Base-by-base conservation (phyloP, 768 basidiomycete genomes). In the Epithele typhae region DNA sequence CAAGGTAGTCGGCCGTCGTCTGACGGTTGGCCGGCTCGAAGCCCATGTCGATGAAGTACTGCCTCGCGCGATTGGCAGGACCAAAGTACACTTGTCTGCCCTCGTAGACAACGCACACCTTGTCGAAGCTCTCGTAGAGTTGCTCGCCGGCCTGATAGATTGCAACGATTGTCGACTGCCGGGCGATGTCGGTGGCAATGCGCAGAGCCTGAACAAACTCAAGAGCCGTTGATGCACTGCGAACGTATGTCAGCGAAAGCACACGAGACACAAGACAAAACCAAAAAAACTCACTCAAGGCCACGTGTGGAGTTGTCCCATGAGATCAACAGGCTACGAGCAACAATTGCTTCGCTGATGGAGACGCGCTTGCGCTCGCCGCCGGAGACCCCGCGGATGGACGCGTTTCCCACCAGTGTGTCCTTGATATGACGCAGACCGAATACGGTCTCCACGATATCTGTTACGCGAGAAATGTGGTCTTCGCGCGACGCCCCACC, bases 81-180 rank as follows among this genome's bases (percentile, higher is more conserved):
- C 90, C 90, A 45, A 78, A 91, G 68, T 84, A 92, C 24, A 78
- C 80, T 74, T 84, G 82, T 25, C 71, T 68, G 3, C 87, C 85
- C 48, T 83, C 83, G 64, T 84, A 78, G 57, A 92, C 75, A 25
- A 91, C 78, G 59, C 84, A 81, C 25, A 91, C 84, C 60, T 90
- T 88, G 72, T 90, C 86, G 59, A 91, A 92, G 36, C 74, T 68
- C 19, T 75, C 48, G 48, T 81, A 84, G 0, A 84, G 60, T 2
- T 71, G 71, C 60, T 91, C 87, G 40, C 83, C 82, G 9, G 87
- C 90, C 64, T 92, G 90, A 64, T 92, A 92, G 30, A 93, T 78
- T 0, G 87, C 84, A n/a, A 87, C 85, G 47, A 92, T 76, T 0
- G 84, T 88, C 0, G 83, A 61, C 45, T 59, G 53, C 33, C 58